Evolutionary conservation across 2,329 filamentous ascomycete species (phyloP).

Genomic region (Aureobasidium pullulans): DNA sequence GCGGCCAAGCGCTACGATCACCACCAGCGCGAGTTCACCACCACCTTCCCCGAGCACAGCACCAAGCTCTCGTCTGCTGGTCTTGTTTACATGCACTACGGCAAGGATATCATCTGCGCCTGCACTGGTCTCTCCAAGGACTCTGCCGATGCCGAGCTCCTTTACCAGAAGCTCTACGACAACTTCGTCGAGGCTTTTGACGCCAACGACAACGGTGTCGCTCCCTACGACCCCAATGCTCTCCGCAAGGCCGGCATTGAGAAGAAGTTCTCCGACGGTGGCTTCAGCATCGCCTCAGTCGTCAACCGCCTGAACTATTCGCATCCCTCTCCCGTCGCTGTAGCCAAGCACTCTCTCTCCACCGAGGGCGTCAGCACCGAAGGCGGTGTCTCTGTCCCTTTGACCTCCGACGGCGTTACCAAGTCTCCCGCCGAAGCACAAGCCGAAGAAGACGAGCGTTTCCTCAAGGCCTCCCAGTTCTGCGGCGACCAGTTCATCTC

Average conservation of each 20-base stretch:
- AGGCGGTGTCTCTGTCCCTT: conserved; percentile 11
- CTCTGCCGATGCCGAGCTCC: conserved; percentile 59
- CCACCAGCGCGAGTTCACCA: conserved; percentile 86
- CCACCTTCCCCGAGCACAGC: conserved; percentile 71
- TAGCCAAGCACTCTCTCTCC: conserved; percentile 15
- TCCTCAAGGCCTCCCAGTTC: conserved; percentile 67
- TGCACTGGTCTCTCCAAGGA: conserved; percentile 54
- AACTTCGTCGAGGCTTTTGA: conserved; percentile 94
- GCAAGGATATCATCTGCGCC: conserved; percentile 69
- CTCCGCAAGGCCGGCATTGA: conserved; percentile 63
- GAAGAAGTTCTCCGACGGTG: conserved; percentile 76
- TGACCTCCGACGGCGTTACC: conserved; percentile 10
- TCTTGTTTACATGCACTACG: conserved; percentile 93
- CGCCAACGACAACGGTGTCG: conserved; percentile 94
- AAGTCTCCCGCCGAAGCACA: conserved; percentile 44
- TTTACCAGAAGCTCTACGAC: conserved; percentile 86
- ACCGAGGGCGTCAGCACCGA: conserved; percentile 11
- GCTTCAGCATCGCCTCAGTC: conserved; percentile 76
- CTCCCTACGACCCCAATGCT: conserved; percentile 65
- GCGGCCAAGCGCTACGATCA: conserved; percentile 79
- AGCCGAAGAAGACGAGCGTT: conserved; percentile 71
- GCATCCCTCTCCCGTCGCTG: conserved; percentile 32
- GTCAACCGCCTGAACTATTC: conserved; percentile 78
- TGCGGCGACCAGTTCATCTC: conserved; percentile 85
- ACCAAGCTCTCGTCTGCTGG: conserved; percentile 94